Base-by-base conservation (phyloP, 495 filamentous ascomycete genomes). In the Apodospora peruviana region DNA sequence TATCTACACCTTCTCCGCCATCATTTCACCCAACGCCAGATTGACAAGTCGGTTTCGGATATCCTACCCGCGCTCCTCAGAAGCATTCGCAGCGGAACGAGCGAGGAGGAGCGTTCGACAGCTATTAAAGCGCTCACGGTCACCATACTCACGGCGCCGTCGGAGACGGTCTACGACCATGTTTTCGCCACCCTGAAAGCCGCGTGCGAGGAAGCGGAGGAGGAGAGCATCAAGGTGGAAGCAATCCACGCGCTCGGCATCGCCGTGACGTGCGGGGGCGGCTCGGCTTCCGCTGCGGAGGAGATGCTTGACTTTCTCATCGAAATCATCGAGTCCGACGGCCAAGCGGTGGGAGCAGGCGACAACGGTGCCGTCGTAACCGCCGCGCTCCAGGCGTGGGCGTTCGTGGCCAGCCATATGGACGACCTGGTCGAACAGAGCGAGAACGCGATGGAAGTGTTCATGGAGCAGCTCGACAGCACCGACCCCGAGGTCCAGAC, bases 391-490 rank as follows among this genome's bases (percentile, higher is more conserved):
- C 82, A 88, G 56, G 85, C 87, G 53, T 96, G 90, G 90, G 91
- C 88, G 10, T 88, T 90, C 54, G 75, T 95, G 9, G 87, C 85
- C 10, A 94, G 87, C 9, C 81, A 86, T 37, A 65, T 95, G 27
- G 88, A 95, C 3, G 88, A 95, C 53, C 72, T 95, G 24, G 81
- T 89, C 56, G 75, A 73, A 5, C 76, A 86, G 40, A 88, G 83
- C 46, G 85, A 87, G 42, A 71, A 78, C 4, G 83, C 87, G 9
- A 84, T 95, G 58, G 86, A 95, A 46, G 85, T 86, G 5, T 90
- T 97, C 59, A 83, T 89, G 24, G 91, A 96, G 39, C 93, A 98
- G 63, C 78, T 98, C 22, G 81, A 88, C 35, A 90, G 86, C 58
- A 72, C 75, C 25, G 85, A 91, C 47, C 70, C 85, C 0, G 68